These are phyloP conservation scores for Acer negundo DNA, from an alignment of 345 rosid species.

Conservation along the genomic window DNA sequence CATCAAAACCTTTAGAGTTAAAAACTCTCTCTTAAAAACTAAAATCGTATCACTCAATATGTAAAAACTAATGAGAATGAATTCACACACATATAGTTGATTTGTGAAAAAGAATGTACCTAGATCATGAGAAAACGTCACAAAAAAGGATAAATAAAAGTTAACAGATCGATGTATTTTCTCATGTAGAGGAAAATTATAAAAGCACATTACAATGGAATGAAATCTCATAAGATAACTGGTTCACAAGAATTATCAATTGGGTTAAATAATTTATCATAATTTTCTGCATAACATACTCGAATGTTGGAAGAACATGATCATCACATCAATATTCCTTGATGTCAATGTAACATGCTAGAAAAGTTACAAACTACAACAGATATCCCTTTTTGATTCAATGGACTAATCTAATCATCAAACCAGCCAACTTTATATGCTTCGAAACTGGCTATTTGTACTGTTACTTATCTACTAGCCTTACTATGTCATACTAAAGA, in stretches of 20 bases:
- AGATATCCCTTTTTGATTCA: background rate
- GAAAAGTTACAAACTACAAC: background rate
- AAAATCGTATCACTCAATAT: background rate
- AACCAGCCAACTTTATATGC: background rate
- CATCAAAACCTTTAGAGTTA: no score
- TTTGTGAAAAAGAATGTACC: background rate
- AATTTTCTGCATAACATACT: background rate
- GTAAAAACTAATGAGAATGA: no score
- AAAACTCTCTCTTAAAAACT: background rate
- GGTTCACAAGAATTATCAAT: background rate
- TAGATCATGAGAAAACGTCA: background rate
- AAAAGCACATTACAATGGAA: background rate
- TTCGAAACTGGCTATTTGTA: background rate
- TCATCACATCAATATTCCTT: background rate
- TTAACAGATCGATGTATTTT: background rate
- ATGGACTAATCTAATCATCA: background rate
- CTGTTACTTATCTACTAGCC: background rate
- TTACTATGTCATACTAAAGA: background rate
- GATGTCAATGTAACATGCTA: background rate
- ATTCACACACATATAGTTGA: background rate
- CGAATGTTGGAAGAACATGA: background rate
- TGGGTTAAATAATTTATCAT: background rate
- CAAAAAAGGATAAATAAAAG: background rate
- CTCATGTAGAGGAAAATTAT: background rate
- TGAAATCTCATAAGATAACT: background rate